Conservation (phyloP, 805 yeast genomes). For the Lachancea waltii region DNA sequence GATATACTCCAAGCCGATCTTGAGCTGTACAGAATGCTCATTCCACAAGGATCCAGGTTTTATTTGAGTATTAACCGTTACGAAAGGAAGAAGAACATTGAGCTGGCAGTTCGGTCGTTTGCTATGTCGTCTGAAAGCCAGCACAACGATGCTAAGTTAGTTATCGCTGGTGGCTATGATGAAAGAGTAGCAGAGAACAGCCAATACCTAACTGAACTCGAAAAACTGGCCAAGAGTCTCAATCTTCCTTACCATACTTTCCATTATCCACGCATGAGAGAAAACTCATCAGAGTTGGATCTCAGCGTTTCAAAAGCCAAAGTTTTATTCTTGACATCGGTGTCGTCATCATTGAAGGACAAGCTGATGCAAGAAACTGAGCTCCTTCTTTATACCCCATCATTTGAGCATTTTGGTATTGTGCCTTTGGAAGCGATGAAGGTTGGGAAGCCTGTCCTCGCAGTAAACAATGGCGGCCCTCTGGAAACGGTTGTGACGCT, state of each 20-base stretch:
- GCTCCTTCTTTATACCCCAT: constrained; percentile 78
- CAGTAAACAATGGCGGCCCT: constrained; percentile 90
- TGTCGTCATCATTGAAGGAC: constrained; percentile 59
- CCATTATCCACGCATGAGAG: constrained; percentile 23
- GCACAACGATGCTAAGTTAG: constrained; percentile 40
- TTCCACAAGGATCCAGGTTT: constrained; percentile 25
- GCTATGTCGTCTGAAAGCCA: constrained; percentile 34
- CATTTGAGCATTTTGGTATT: constrained; percentile 92
- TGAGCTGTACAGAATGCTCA: constrained; percentile 15
- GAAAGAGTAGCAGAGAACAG: constrained; percentile 67
- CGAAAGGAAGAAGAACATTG: constrained; percentile 79
- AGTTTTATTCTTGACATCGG: constrained; percentile 75
- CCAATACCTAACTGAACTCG: constrained; percentile 57
- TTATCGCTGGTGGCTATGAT: constrained; percentile 92
- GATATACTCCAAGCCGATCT: constrained; percentile 14
- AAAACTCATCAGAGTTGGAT: constrained; percentile 12
- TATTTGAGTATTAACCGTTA: constrained; percentile 81
- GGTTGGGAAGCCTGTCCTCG: constrained; percentile 74
- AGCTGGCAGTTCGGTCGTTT: constrained; percentile 67
- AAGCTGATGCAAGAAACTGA: constrained; percentile 51
- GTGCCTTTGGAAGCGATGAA: constrained; percentile 96
- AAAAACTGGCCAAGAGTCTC: constrained; percentile 40
- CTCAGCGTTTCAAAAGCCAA: constrained; percentile 28
- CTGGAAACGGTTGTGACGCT: constrained; percentile 54
- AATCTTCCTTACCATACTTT: constrained; percentile 42